Conservation (phyloP, 495 filamentous ascomycete species). For the Aspergillus nanangensis region DNA sequence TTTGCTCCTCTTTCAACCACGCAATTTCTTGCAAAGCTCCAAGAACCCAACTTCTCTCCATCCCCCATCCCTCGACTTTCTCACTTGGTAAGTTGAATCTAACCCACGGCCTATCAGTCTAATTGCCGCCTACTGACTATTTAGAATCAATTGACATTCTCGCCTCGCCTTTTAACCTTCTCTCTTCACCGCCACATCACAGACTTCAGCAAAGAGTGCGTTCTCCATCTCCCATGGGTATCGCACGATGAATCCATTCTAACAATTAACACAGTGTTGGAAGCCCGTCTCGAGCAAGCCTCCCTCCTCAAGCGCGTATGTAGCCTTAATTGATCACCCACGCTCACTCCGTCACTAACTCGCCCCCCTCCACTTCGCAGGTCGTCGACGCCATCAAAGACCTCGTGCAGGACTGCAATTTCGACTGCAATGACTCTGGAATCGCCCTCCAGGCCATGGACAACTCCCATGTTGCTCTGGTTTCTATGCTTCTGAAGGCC, state of each 20-base stretch:
- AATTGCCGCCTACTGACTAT: neutral
- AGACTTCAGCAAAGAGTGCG: conserved; percentile 34
- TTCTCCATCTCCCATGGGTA: conserved; percentile 2
- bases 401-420: conserved; percentile 99
- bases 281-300: conserved; percentile 94
- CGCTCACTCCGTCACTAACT: neutral
- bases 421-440: conserved; percentile 99
- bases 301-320: conserved; percentile 90
- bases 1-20: conserved; percentile 18
- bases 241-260: neutral
- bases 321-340: conserved; percentile 3
- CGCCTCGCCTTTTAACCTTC: conserved; percentile 4
- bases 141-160: neutral
- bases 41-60: conserved; percentile 5
- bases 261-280: conserved; percentile 64
- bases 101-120: neutral
- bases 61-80: neutral
- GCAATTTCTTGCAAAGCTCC: conserved; percentile 18
- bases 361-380: too few species aligned
- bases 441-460: conserved; percentile 99
- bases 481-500: conserved; percentile 96
- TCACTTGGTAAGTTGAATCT: neutral
- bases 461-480: conserved; percentile 98
- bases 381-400: conserved; percentile 99
- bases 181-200: conserved; percentile 8